A percentile compares a stretch with the other conserved stretches of the same genome.
Conservation (phyloP, 2,329 filamentous ascomycete species). For the Magnaporthiopsis incrustans region DNA sequence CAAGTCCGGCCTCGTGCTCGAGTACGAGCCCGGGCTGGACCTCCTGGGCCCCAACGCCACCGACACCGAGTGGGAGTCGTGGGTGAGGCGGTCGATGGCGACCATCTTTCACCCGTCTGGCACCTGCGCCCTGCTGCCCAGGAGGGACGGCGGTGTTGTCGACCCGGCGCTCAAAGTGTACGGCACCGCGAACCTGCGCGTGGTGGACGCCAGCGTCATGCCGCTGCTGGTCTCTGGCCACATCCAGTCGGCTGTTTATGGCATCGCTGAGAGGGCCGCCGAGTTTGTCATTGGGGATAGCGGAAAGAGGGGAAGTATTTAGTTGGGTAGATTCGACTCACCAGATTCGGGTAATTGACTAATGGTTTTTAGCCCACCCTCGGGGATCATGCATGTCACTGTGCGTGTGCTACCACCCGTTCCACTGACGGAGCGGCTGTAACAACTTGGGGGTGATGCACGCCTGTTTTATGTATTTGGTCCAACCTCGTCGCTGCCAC, state of each 20-base stretch:
- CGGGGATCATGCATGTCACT: too few species aligned
- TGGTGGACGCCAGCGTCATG: conserved; percentile 42
- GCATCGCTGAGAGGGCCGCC: conserved; percentile 39
- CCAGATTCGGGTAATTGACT: too few species aligned
- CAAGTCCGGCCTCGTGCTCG: conserved; percentile 20
- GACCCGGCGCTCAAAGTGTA: conserved; percentile 35
- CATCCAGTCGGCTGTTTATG: conserved; percentile 45
- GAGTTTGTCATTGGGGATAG: conserved; percentile 14
- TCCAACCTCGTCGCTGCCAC: too few species aligned
- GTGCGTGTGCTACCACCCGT: too few species aligned
- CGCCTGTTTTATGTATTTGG: too few species aligned
- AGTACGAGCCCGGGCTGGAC: conserved; percentile 25
- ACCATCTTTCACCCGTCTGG: conserved; percentile 32
- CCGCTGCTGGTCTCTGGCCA: conserved; percentile 38
- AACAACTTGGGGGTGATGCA: too few species aligned
- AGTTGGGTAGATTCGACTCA: not conserved
- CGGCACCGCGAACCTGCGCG: conserved; percentile 37
- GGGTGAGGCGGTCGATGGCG: not conserved
- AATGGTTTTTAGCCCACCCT: too few species aligned
- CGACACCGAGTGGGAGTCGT: conserved; percentile 14
- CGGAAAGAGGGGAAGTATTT: not conserved
- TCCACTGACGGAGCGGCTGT: too few species aligned
- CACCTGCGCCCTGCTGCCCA: conserved; percentile 38
- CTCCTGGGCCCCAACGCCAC: conserved; percentile 8
- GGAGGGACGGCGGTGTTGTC: conserved; percentile 36